Conservation (phyloP, 2,329 filamentous ascomycete species). For the Penicillium sp. region DNA sequence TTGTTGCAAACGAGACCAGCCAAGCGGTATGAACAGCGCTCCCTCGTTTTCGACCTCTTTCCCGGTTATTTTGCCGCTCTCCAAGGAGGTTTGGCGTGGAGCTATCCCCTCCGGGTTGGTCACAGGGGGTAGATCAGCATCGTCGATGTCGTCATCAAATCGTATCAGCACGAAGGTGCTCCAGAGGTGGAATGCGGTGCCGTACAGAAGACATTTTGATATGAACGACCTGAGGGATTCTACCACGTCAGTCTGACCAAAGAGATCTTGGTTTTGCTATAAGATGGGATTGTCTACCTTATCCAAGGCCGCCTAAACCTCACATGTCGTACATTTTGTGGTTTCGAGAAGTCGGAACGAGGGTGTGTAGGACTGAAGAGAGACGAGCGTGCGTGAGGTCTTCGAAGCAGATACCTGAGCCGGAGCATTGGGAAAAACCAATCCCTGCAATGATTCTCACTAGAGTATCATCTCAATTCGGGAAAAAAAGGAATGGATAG, state of each 20-base stretch:
- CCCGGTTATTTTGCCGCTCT: slow-evolving; percentile 3
- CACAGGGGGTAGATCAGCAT: slow-evolving; percentile 15
- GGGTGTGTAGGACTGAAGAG: slow-evolving; percentile 21
- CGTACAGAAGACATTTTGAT: slow-evolving; percentile 30
- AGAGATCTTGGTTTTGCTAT: neutral
- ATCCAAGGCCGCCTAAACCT: slow-evolving; percentile 36
- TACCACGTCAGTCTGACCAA: neutral
- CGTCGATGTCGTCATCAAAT: slow-evolving; percentile 27
- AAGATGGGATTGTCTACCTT: slow-evolving; percentile 20
- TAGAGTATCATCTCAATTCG: slow-evolving; percentile 5
- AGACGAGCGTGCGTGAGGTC: slow-evolving; percentile 19
- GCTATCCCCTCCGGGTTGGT: neutral
- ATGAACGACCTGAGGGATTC: slow-evolving; percentile 27
- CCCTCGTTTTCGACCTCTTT: slow-evolving; percentile 41
- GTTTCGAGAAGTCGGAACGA: slow-evolving; percentile 9
- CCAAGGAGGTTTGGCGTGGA: neutral
- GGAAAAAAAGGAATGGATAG: neutral
- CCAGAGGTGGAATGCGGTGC: slow-evolving; percentile 35
- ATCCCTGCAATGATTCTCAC: slow-evolving; percentile 7
- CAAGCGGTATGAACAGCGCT: slow-evolving; percentile 60
- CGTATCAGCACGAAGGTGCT: slow-evolving; percentile 31
- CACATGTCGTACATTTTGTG: slow-evolving; percentile 30
- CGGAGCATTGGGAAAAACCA: slow-evolving; percentile 33
- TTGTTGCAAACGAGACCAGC: slow-evolving; percentile 44
- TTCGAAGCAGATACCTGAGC: slow-evolving; percentile 29